Conservation (phyloP, 352 stramenopile species). For the Phytophthora citrophthora region DNA sequence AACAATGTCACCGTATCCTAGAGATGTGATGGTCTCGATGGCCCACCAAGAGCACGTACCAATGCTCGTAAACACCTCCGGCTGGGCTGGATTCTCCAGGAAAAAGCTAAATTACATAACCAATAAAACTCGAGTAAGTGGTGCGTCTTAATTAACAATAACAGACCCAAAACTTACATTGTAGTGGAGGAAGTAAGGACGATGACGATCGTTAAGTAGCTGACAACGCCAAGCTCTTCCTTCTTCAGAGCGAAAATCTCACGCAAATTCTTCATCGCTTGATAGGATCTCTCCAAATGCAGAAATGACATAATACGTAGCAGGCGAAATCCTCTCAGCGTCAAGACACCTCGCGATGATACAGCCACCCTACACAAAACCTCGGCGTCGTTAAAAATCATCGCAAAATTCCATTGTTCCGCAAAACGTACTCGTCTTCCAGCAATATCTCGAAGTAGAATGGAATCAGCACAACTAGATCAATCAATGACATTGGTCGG, state of each 20-base stretch:
- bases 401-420: neutral
- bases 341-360: slow-evolving; percentile 64
- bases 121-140: neutral
- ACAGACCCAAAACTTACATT: slow-evolving; percentile 53
- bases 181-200: slow-evolving; percentile 85
- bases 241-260: slow-evolving; percentile 80
- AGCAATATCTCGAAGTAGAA: slow-evolving; percentile 86
- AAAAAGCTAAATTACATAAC: slow-evolving; percentile 60
- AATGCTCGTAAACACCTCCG: slow-evolving; percentile 80
- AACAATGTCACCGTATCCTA: slow-evolving; percentile 89
- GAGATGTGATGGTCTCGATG: slow-evolving; percentile 85
- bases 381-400: too few species aligned
- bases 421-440: slow-evolving; percentile 57
- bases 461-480: slow-evolving; percentile 74
- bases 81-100: slow-evolving; percentile 74
- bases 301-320: slow-evolving; percentile 85
- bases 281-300: slow-evolving; percentile 78
- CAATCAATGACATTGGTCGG: slow-evolving; percentile 81
- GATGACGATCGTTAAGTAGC: slow-evolving; percentile 80
- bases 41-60: slow-evolving; percentile 81
- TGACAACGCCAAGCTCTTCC: slow-evolving; percentile 80
- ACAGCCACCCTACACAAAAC: slow-evolving; percentile 34
- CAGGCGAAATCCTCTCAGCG: slow-evolving; percentile 71
- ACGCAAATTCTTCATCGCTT: slow-evolving; percentile 77
- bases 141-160: neutral